Base-by-base conservation (phyloP, 306 rosid genomes). In the Heteromeles arbutifolia region DNA sequence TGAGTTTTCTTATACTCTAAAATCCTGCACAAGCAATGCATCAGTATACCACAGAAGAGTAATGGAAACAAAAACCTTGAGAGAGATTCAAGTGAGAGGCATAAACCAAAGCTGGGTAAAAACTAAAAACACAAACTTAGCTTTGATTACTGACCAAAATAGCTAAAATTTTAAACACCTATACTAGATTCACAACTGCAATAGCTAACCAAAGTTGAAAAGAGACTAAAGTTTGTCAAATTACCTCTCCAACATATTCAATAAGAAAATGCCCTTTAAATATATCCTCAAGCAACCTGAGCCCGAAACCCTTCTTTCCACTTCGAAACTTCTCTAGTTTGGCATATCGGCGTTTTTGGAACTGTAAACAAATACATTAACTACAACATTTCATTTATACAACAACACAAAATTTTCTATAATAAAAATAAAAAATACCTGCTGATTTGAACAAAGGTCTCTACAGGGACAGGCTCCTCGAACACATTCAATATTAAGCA, bases 201-300 rank as follows among this genome's bases (percentile, higher is more conserved):
- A 2, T 29, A 45, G 21, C 29, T 2, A 74, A 64, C 31, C 21
- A 26, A 61, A 44, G 12, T 63, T 14, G 22, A 13, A 70, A 69
- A 10, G 2, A 18, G 8, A 37, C 41, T 66, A 69, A 69, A 82
- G 21, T 50, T 58, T 31, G 48, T 61, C 13, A 32, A 37, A 37
- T 86, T 90, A 96, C 99, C 98, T 96, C 99, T 73, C 99, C 99
- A 76, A 96, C 97, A 57, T 96, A 96, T 89, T 96, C 99, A 86
- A 89, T 92, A 76, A 96, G 96, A 84, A 96, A 96, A 70, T 85
- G 83, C 75, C 99, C 98, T 87, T 84, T 70, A 19, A 84, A 59
- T 77, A 91, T 89, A 78, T 83, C 79, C 73, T 87, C 91, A 25
- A 82, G 67, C 61, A 87, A 87, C 87, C 89, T 91, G 65, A 96